Percentiles rank a stretch among this genome's conserved stretches.
Evolutionary conservation across 345 rosid species (phyloP).

Genomic region (Bretschneidera sinensis): DNA sequence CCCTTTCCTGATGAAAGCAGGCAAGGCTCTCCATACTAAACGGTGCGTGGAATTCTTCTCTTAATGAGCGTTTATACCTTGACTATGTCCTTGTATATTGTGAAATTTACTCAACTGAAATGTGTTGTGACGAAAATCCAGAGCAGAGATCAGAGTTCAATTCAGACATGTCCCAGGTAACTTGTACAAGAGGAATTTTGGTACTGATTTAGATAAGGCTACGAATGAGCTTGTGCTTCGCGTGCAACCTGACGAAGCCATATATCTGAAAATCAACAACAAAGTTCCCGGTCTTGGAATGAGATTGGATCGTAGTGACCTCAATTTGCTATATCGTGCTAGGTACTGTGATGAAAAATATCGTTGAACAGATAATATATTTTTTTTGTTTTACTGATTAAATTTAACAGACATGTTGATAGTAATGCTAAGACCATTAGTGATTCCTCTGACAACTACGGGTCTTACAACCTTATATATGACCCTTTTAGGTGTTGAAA

Average conservation of each 20-base stretch:
- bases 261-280: constrained; percentile 91
- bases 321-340: constrained; percentile 65
- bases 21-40: constrained; percentile 82
- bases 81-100: not conserved
- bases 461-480: too few species aligned
- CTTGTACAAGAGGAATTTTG: constrained; percentile 66
- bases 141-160: constrained; percentile 91
- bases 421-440: not conserved
- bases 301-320: constrained; percentile 89
- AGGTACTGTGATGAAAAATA: constrained; percentile 42
- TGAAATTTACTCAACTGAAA: not conserved
- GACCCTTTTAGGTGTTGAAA: too few species aligned
- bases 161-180: constrained; percentile 91
- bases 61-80: not conserved
- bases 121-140: constrained; percentile 21
- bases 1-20: constrained; percentile 91
- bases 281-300: constrained; percentile 94
- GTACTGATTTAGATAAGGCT: constrained; percentile 69
- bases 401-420: not conserved
- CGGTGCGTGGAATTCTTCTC: constrained; percentile 29
- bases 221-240: constrained; percentile 86
- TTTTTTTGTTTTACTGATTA: not conserved
- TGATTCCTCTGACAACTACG: too few species aligned
- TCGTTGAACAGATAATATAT: too few species aligned
- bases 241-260: constrained; percentile 96